Evolutionary conservation across 257 asterid genomes (phyloP).

Genomic region (Dorcoceras hygrometricum): DNA sequence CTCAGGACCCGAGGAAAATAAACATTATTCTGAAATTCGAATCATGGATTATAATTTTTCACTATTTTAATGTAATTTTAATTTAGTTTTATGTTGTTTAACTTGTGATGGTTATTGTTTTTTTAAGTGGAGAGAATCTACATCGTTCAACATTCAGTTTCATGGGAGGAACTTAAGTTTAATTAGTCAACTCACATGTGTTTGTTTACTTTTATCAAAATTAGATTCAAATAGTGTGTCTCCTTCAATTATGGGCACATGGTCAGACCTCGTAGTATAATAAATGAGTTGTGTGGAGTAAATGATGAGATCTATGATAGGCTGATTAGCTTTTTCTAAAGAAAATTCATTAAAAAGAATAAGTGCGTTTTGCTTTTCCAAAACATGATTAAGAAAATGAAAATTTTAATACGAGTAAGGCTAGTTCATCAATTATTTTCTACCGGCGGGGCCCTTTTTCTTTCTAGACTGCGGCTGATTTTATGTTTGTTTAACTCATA

Average conservation of each 20-base stretch:
- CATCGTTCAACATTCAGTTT: neutral
- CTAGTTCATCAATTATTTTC: neutral
- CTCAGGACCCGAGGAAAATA: too few species aligned
- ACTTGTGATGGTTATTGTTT: too few species aligned
- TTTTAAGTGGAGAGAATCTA: conserved; percentile 4
- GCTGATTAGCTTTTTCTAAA: too few species aligned
- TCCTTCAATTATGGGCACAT: neutral
- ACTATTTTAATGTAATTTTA: neutral
- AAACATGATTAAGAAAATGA: too few species aligned
- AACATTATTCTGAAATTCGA: neutral
- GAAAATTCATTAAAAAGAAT: too few species aligned
- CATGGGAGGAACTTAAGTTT: neutral
- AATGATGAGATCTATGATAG: neutral
- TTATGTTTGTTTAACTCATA: neutral
- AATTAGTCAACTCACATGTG: neutral
- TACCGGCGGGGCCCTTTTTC: neutral
- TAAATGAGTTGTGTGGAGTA: neutral
- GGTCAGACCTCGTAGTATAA: neutral
- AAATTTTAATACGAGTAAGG: neutral
- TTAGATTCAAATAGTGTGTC: neutral
- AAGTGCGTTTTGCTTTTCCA: neutral
- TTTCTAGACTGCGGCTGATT: conserved; percentile 2
- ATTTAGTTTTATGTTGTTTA: neutral
- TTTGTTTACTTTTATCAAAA: conserved; percentile 12
- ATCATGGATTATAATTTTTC: neutral